phyloP scores from a whole-genome alignment of 495 filamentous ascomycete genomes.

The Podospora pseudopauciseta region DNA sequence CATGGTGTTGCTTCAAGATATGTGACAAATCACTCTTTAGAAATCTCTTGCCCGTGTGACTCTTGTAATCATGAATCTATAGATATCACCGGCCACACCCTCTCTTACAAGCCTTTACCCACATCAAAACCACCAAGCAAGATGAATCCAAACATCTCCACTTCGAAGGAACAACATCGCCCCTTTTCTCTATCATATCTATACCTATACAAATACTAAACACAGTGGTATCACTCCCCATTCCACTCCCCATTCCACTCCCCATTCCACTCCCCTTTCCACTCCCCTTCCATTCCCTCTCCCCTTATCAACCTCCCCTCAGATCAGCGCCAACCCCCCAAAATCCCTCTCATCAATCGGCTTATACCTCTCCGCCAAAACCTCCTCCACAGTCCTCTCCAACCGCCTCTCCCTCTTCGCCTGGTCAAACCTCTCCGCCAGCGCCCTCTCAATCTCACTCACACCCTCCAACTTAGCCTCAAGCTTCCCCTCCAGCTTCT shows the following conservation, averaged over 20 bases:
- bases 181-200: not conserved
- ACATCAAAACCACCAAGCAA: not conserved
- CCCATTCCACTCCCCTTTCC: too few relatives aligned
- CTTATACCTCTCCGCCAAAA: conserved; percentile 46
- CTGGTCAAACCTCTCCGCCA: conserved; percentile 45
- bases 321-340: not conserved
- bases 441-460: conserved; percentile 43
- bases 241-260: not conserved
- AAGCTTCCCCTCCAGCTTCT: conserved; percentile 24
- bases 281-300: not conserved
- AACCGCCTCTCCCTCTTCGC: conserved; percentile 25
- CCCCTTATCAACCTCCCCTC: not conserved
- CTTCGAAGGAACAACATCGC: too few relatives aligned
- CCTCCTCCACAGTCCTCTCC: conserved; percentile 42
- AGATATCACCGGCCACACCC: not conserved
- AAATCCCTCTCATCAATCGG: conserved; percentile 40
- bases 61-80: too few relatives aligned
- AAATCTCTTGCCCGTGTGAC: too few relatives aligned
- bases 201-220: not conserved
- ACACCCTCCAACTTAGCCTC: conserved; percentile 30
- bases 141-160: not conserved
- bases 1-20: too few relatives aligned
- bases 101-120: too few relatives aligned
- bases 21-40: too few relatives aligned
- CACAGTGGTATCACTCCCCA: not conserved